Evolutionary conservation across 75 land plant genomes (phyloP), one percentile per base, ranked within the genome.

Genomic region (Larix kaempferi): DNA sequence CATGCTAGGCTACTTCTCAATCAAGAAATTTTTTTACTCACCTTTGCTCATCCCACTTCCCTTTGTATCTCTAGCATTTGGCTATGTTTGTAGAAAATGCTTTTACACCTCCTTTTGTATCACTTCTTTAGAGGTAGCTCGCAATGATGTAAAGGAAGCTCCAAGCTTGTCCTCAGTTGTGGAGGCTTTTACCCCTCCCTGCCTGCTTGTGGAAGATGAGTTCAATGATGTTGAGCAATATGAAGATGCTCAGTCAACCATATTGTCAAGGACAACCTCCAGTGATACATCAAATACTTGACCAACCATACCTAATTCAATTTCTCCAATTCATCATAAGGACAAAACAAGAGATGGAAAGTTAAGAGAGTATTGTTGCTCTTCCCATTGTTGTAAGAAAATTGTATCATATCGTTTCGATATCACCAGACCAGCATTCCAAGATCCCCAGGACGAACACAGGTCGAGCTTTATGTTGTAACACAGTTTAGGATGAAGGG

Each of bases 1-100:
- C 2, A 92, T 96, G 95, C 26, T 96, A 65, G 99, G 98, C 25
- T 96, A 87, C 86, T 86, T 96, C 25, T 78, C 80, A 4, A 75
- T 81, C 35, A 96, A 90, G 83, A 96, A 91, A 81, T 94, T 94
- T 78, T 25, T 41, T 37, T 85, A 80, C 69, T 73, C 87, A 8
- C 76, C 82, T 6, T 17, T 96, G 23, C 74, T 96, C 33, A 52
- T 94, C 37, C 86, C 90, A 57, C 86, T 94, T 19, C 90, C 86
- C 14, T 67, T 91, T 33, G 10, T 80, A 5, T 82, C 91, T 37
- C 16, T 92, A 25, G 73, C 89, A 60, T 96, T 93, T 78, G 88
- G 78, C 12, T 84, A 56, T 59, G 59, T 90, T 14, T 87, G 89
- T 78, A 49, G 54, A 49, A 49, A 49, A 49, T 49, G 12, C 54